Evolutionary conservation across 805 yeast species (phyloP).

Genomic region (Candida endomychidarum): DNA sequence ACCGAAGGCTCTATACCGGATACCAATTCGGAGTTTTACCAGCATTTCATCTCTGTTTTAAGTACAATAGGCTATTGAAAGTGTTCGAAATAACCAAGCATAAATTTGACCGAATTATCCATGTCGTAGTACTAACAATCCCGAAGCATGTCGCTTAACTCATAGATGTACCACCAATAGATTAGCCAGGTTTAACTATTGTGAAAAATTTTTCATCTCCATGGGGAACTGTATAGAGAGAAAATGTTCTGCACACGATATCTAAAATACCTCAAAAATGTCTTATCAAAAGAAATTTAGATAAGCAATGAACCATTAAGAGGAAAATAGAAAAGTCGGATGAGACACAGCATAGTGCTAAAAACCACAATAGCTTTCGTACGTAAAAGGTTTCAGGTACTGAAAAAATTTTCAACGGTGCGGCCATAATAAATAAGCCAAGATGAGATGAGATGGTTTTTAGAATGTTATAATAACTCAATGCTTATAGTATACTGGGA

Average conservation of each 20-base stretch:
- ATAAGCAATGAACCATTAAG: constrained; percentile 6
- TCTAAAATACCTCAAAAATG: constrained; percentile 6
- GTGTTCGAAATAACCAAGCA: not conserved
- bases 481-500: too few species aligned
- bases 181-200: not conserved
- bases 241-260: constrained; percentile 3
- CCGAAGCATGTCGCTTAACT: too few species aligned
- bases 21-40: constrained; percentile 3
- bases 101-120: not conserved
- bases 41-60: not conserved
- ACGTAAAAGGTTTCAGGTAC: constrained; percentile 3
- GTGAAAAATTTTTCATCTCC: constrained; percentile 4
- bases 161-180: not conserved
- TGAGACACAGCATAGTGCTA: not conserved
- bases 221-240: constrained; percentile 6
- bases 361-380: not conserved
- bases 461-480: too few species aligned
- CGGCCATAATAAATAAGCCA: not conserved
- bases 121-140: too few species aligned
- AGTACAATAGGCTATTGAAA: not conserved
- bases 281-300: constrained; percentile 6
- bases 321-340: constrained; percentile 4
- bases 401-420: constrained; percentile 5
- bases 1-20: constrained; percentile 3
- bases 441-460: too few species aligned